Evolutionary conservation across 2,329 filamentous ascomycete genomes (phyloP), one percentile per base, ranked within the genome.

Genomic region (Botrytis tulipae): DNA sequence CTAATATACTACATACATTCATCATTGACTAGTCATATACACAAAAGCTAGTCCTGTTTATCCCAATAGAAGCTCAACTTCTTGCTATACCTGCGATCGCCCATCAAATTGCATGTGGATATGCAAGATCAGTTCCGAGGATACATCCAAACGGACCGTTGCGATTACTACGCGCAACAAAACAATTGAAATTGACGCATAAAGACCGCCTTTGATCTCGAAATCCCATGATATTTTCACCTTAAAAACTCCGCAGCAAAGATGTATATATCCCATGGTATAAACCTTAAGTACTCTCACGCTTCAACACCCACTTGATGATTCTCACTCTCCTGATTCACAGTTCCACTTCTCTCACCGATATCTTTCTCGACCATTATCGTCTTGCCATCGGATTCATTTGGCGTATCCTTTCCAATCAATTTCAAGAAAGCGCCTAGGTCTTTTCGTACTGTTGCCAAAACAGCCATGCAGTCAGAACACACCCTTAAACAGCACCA

Each of bases 401-500:
- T n/a, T 20, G 32, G 32, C 29, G 25, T 14, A 54, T 62, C 68
- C 12, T 54, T 62, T 29, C 54, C 68, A 70, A 70, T 62, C 29
- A 44, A n/a, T n/a, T 40, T 40, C 14, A 70, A 35, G 42, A 70
- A 60, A 14, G 54, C 7, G n/a, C 54, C 29, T 48, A 81, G 57
- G 74, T 81, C 79, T 62, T 76, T 79, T 61, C 76, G 76, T 44
- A 77, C 75, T 2, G 73, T 76, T 37, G 73, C 66, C 51, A 81
- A 72, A 20, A 76, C 71, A 63, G 78, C 72, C 77, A 80, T 79
- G 73, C 80, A 82, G 44, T 62, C 73, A n/a, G 73, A 76, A 73
- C 80, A 82, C 32, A 78, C 76, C 62, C 80, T 78, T 46, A 82
- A 66, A 71, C 78, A 81, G 63, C 80, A 82, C 80, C 80, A 82